Percentiles rank a stretch among this genome's conserved stretches.
phyloP scores from a whole-genome alignment of 345 rosid species.

The Alliaria petiolata region DNA sequence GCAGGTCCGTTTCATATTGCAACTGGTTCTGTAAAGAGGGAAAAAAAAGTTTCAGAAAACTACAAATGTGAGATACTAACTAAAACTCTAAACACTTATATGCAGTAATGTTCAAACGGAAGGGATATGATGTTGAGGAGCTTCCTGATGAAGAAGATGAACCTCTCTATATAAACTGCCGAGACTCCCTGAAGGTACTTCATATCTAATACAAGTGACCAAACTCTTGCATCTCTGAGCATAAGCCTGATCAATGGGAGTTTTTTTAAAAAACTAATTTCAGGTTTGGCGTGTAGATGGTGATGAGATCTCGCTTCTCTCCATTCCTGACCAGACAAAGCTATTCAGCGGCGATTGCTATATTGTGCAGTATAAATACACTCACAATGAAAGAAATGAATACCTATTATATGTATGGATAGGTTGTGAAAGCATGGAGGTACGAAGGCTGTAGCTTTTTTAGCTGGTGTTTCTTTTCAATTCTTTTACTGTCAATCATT shows the following conservation, averaged over 20 bases:
- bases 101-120: slow-evolving; percentile 75
- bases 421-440: slow-evolving; percentile 62
- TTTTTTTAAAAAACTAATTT: slow-evolving; percentile 1
- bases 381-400: slow-evolving; percentile 50
- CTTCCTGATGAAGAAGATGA: slow-evolving; percentile 60
- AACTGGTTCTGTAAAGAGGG: background rate
- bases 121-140: slow-evolving; percentile 73
- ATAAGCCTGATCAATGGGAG: background rate
- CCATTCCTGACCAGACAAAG: slow-evolving; percentile 60
- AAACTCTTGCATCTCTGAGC: slow-evolving; percentile 5
- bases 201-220: slow-evolving; percentile 12
- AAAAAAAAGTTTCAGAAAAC: background rate
- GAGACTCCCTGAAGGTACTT: slow-evolving; percentile 58
- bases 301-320: slow-evolving; percentile 46
- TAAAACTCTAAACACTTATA: slow-evolving; percentile 11
- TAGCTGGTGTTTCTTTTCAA: background rate
- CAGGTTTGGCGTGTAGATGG: slow-evolving; percentile 81
- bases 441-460: slow-evolving; percentile 26
- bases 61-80: background rate
- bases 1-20: slow-evolving; percentile 52
- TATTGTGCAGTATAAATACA: slow-evolving; percentile 57
- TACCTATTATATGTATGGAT: slow-evolving; percentile 66
- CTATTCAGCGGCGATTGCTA: slow-evolving; percentile 80
- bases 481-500: background rate
- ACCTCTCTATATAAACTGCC: slow-evolving; percentile 43